Base-by-base conservation (phyloP, 2,329 filamentous ascomycete species). In the Orbilia quercus region DNA sequence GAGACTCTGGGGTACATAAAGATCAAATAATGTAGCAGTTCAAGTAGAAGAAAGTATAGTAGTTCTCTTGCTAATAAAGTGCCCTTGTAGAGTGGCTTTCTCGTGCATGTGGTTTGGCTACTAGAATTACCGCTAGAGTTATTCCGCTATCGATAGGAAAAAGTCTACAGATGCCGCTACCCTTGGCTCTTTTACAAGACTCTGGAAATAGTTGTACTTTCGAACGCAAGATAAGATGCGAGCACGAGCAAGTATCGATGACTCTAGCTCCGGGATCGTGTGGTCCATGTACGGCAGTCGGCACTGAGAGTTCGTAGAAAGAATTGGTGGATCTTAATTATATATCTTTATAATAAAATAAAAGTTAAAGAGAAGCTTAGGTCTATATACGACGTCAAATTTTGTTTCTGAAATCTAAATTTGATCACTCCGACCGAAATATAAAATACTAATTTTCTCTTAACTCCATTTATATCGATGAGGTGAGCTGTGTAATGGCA, bases 1-100 rank as follows among this genome's bases (percentile, higher is more conserved):
- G 53, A 67, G 54, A 67, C 54, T 67, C 53, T 47, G 63, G 63
- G 63, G 63, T 67, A 59, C 57, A 44, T 58, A 50, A 58, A n/a
- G 31, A 36, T 58, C 44, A 50, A n/a, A 18, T 14, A 31, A n/a
- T 18, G 7, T 44, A 44, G 7, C 1, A 57, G 44, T 16, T 55
- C 28, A 55, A 42, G 16, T 14, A 20, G 6, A 25, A 16, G 11
- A 34, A 12, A 22, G 11, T 54, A 18, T 5, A 16, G 16, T 16
- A 23, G 18, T 7, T 22, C 12, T 50, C 25, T 50, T 22, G 18
- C 50, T 54, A 54, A 38, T 22, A 14, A n/a, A 11, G 5, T 38
- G 36, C 18, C 50, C 50, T 40, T 54, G 50, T 25, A 40, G 31
- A 16, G 12, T 25, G 28, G 34, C 16, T 20, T 38, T 40, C 20